Evolutionary conservation across 2,329 filamentous ascomycete species (phyloP).

Genomic region (Mariannaea sp.): DNA sequence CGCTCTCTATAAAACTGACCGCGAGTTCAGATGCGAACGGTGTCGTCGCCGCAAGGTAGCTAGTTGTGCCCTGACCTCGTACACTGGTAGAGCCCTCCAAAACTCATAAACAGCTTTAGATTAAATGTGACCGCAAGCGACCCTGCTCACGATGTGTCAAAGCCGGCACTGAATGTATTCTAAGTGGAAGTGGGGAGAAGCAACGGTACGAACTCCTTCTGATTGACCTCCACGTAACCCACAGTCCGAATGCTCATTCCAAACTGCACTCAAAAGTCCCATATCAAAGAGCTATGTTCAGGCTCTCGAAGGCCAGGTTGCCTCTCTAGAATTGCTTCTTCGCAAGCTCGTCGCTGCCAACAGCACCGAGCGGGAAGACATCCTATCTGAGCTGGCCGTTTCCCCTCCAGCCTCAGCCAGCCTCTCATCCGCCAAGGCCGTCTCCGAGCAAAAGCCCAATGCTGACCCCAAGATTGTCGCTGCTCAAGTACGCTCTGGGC

Average conservation of each 20-base stretch:
- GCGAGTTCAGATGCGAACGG: constrained; percentile 46
- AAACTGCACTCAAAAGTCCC: constrained; percentile 41
- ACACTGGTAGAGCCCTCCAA: neutral
- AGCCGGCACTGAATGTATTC: constrained; percentile 47
- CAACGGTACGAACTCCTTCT: constrained; percentile 46
- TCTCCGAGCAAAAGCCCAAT: constrained; percentile 32
- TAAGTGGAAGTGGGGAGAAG: constrained; percentile 49
- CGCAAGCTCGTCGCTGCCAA: constrained; percentile 50
- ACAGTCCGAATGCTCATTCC: neutral
- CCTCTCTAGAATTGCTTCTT: constrained; percentile 52
- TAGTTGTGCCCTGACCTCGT: neutral
- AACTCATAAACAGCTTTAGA: constrained; percentile 40
- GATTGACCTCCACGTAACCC: neutral
- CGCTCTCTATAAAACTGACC: too few species aligned
- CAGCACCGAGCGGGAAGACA: constrained; percentile 45
- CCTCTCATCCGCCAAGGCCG: constrained; percentile 19
- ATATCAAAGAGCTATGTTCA: constrained; percentile 53
- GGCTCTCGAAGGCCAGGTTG: constrained; percentile 53
- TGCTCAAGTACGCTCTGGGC: constrained; percentile 41
- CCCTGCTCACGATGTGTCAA: constrained; percentile 56
- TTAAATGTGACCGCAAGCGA: constrained; percentile 57
- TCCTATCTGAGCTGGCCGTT: constrained; percentile 47
- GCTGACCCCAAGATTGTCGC: constrained; percentile 40
- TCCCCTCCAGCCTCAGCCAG: constrained; percentile 26
- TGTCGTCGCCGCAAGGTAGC: constrained; percentile 51